Conservation (phyloP, 2,329 filamentous ascomycete genomes). For the Intubia oerlemansii region DNA sequence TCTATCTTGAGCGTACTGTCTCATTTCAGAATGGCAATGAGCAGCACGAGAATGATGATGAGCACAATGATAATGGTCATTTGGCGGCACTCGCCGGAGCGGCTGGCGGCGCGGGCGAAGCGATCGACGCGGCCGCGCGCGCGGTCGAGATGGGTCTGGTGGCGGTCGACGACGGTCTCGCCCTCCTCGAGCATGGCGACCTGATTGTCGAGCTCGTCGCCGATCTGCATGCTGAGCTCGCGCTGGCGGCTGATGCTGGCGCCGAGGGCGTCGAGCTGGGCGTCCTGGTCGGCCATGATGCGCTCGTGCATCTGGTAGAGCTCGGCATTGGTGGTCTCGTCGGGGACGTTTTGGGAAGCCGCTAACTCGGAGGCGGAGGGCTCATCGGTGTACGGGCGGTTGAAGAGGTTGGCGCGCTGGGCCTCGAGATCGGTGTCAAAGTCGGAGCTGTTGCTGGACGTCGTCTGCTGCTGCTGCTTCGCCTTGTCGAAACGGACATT, state of each 20-base stretch:
- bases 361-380: no score
- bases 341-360: no score
- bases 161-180: conserved; percentile 62
- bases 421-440: conserved; percentile 18
- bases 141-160: conserved; percentile 53
- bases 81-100: conserved; percentile 62
- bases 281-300: conserved; percentile 75
- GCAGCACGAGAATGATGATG: conserved; percentile 60
- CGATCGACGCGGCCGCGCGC: conserved; percentile 51
- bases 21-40: conserved; percentile 66
- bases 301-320: conserved; percentile 68
- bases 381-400: conserved; percentile 46
- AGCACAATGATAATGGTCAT: conserved; percentile 62
- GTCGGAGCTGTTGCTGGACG: conserved; percentile 28
- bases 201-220: conserved; percentile 84
- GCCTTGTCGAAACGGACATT: conserved; percentile 56
- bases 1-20: not conserved
- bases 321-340: conserved; percentile 75
- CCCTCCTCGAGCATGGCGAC: conserved; percentile 77
- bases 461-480: no score
- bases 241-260: conserved; percentile 72
- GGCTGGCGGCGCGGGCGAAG: conserved; percentile 39
- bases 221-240: conserved; percentile 87
- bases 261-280: conserved; percentile 76
- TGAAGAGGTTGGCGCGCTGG: conserved; percentile 17